Evolutionary conservation across 2,329 filamentous ascomycete genomes (phyloP).

Genomic region (Xylariaceae sp.): DNA sequence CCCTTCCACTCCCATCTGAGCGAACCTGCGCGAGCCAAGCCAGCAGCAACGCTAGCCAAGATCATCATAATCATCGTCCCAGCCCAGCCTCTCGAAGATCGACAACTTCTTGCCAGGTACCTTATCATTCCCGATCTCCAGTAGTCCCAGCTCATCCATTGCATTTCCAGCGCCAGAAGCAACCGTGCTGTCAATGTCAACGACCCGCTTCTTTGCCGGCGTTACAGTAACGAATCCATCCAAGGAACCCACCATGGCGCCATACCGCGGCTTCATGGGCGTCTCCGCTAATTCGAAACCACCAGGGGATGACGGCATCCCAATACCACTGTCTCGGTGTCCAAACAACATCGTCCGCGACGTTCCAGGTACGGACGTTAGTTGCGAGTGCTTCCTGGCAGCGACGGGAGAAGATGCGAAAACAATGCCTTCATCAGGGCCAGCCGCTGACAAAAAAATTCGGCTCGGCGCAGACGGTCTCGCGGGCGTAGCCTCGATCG

Average conservation of each 20-base stretch:
- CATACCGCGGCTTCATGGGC: constrained; percentile 29
- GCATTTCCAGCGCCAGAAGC: not conserved
- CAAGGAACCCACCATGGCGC: constrained; percentile 10
- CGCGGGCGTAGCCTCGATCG: constrained; percentile 20
- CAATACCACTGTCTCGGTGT: constrained; percentile 26
- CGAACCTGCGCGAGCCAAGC: too few species aligned
- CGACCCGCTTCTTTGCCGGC: constrained; percentile 17
- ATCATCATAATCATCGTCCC: constrained; percentile 53
- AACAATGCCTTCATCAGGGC: constrained; percentile 20
- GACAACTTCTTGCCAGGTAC: constrained; percentile 29
- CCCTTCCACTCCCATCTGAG: too few species aligned
- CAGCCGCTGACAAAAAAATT: constrained; percentile 13
- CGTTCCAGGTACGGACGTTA: not conserved
- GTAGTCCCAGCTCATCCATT: not conserved
- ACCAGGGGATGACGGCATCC: constrained; percentile 26
- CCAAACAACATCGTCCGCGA: constrained; percentile 9
- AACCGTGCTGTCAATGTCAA: constrained; percentile 2
- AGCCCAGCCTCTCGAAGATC: constrained; percentile 53
- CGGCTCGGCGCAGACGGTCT: constrained; percentile 11
- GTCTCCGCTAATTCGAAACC: constrained; percentile 26
- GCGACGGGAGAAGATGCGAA: constrained; percentile 27
- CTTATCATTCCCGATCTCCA: not conserved
- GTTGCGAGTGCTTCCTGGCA: constrained; percentile 18
- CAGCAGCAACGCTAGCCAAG: constrained; percentile 7
- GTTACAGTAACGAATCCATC: constrained; percentile 18